These are phyloP conservation scores for Parachlorella kessleri DNA, from an alignment of 139 green algal genomes.

Conservation along the genomic window DNA sequence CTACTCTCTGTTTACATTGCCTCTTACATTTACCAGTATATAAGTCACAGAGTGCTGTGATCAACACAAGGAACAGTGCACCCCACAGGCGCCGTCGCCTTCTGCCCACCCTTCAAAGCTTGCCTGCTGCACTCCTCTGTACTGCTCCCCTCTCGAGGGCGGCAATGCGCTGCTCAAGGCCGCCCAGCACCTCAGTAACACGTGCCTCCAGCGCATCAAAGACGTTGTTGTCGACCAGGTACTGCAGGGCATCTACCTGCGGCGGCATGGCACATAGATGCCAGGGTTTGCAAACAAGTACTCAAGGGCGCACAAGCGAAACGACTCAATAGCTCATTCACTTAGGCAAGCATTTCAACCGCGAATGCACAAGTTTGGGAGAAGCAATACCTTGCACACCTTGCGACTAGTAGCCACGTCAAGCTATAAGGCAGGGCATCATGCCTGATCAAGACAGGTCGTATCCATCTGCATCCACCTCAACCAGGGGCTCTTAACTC, in stretches of 20 bases:
- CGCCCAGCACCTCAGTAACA: constrained; percentile 4
- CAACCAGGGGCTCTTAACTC: too few relatives aligned
- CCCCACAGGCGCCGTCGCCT: neutral
- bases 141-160: constrained; percentile 10
- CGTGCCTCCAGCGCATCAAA: constrained; percentile 18
- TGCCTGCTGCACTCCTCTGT: neutral
- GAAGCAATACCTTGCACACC: neutral
- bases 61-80: neutral
- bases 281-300: neutral
- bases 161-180: constrained; percentile 8
- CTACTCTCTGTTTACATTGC: too few relatives aligned
- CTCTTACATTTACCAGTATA: neutral
- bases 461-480: too few relatives aligned
- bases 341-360: neutral
- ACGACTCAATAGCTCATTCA: neutral
- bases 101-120: neutral
- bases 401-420: neutral
- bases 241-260: neutral
- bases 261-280: neutral
- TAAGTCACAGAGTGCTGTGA: neutral
- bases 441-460: too few relatives aligned
- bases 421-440: constrained; percentile 6
- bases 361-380: too few relatives aligned
- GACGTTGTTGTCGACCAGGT: neutral
- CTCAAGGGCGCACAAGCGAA: neutral